These are phyloP conservation scores for Pichia deserticola DNA, from an alignment of 805 yeast species.

Conservation along the genomic window DNA sequence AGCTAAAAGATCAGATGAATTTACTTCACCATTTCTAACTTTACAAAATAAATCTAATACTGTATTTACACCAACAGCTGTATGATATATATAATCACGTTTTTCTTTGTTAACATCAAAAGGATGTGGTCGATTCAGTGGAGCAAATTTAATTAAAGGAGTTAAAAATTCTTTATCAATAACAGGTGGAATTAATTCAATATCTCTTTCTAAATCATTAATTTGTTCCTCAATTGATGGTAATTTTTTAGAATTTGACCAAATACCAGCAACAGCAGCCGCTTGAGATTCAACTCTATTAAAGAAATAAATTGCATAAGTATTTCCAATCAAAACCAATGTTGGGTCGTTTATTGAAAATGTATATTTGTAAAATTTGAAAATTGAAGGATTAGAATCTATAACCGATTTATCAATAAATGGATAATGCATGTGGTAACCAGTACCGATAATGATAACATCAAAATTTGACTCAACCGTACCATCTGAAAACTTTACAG, in stretches of 20 bases:
- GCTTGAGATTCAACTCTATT: conserved; percentile 43
- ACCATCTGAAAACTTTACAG: conserved; percentile 29
- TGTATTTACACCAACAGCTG: conserved; percentile 5
- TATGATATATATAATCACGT: conserved; percentile 11
- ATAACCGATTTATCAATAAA: conserved; percentile 22
- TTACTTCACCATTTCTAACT: conserved; percentile 12
- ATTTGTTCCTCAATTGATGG: conserved; percentile 37
- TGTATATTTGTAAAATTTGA: conserved; percentile 25
- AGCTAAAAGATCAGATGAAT: background rate
- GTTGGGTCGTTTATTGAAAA: conserved; percentile 38
- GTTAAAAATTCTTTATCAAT: conserved; percentile 10
- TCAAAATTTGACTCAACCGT: conserved; percentile 29
- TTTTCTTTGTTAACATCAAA: conserved; percentile 10
- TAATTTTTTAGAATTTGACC: conserved; percentile 35
- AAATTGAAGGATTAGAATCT: conserved; percentile 2
- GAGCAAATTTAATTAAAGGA: conserved; percentile 10
- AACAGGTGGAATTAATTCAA: background rate
- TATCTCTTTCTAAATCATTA: conserved; percentile 14
- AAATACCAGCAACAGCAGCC: conserved; percentile 48
- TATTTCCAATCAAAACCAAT: conserved; percentile 34
- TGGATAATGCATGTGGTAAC: conserved; percentile 41
- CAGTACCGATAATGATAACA: conserved; percentile 41
- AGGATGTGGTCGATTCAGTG: conserved; percentile 15
- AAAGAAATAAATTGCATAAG: conserved; percentile 38
- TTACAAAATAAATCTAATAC: conserved; percentile 10